These are phyloP conservation scores for Geotrichum klebahnii DNA, from an alignment of 1,139 yeast genomes.

Conservation along the genomic window DNA sequence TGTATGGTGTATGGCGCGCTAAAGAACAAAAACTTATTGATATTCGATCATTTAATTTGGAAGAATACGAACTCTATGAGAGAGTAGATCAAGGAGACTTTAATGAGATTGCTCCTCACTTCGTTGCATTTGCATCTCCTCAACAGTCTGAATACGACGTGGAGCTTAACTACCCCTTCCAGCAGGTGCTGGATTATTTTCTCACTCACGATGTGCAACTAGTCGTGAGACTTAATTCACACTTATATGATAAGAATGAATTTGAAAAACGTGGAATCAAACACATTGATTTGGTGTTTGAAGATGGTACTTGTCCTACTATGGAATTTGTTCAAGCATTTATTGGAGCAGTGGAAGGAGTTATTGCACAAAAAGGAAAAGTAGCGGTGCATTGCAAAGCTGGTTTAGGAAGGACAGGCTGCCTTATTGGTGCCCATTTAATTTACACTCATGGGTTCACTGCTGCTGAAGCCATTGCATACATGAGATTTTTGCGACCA, in stretches of 20 bases:
- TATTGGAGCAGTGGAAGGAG: constrained; percentile 90
- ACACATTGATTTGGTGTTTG: constrained; percentile 92
- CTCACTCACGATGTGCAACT: constrained; percentile 68
- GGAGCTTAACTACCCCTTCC: constrained; percentile 45
- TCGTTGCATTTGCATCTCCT: constrained; percentile 96
- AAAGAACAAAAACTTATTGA: constrained; percentile 88
- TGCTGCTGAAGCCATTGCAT: constrained; percentile 93
- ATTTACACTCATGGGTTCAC: constrained; percentile 95
- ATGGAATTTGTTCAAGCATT: constrained; percentile 87
- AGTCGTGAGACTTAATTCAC: constrained; percentile 89
- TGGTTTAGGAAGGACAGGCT: constrained; percentile 95
- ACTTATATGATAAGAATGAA: constrained; percentile 76
- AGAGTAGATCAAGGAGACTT: constrained; percentile 96
- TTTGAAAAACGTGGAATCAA: constrained; percentile 79
- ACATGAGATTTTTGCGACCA: constrained; percentile 92
- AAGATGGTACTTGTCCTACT: constrained; percentile 97
- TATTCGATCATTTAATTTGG: constrained; percentile 80
- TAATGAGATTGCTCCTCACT: constrained; percentile 85
- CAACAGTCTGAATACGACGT: constrained; percentile 54
- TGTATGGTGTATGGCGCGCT: constrained; percentile 98
- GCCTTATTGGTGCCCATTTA: constrained; percentile 93
- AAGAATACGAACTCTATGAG: constrained; percentile 88
- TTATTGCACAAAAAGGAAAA: constrained; percentile 78
- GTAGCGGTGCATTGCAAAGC: constrained; percentile 98
- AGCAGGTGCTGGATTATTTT: constrained; percentile 75